Percentiles rank a stretch among this genome's conserved stretches.
These are phyloP conservation scores for Candida peoriensis DNA, from an alignment of 805 yeast genomes.

Conservation along the genomic window DNA sequence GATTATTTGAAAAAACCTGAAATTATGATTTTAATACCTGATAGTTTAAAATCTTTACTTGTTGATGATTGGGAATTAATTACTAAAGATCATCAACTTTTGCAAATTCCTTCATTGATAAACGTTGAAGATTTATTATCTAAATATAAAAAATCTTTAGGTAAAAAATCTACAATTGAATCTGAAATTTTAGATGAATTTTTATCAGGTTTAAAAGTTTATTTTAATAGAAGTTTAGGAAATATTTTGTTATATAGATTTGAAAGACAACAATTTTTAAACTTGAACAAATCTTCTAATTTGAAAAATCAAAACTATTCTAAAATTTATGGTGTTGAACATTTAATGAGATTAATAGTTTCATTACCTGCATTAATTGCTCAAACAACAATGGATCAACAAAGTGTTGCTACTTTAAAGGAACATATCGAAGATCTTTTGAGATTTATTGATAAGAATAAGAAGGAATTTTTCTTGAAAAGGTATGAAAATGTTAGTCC, in stretches of 20 bases:
- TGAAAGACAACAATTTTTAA: slow-evolving; percentile 70
- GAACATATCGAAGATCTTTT: slow-evolving; percentile 51
- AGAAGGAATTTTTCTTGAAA: slow-evolving; percentile 30
- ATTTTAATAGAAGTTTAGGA: slow-evolving; percentile 72
- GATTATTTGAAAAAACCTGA: slow-evolving; percentile 28
- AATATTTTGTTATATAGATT: slow-evolving; percentile 65
- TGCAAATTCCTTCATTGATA: slow-evolving; percentile 55
- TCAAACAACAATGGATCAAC: slow-evolving; percentile 76
- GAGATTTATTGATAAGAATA: slow-evolving; percentile 43
- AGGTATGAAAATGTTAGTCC: slow-evolving; percentile 49
- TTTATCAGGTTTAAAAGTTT: slow-evolving; percentile 60
- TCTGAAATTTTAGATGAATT: slow-evolving; percentile 57
- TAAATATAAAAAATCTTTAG: slow-evolving; percentile 37
- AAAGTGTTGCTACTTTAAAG: slow-evolving; percentile 52
- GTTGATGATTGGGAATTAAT: slow-evolving; percentile 94
- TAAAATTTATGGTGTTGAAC: slow-evolving; percentile 74
- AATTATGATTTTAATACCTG: slow-evolving; percentile 55
- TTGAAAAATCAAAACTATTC: slow-evolving; percentile 31
- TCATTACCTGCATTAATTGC: slow-evolving; percentile 80
- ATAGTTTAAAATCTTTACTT: slow-evolving; percentile 58
- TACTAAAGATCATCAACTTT: slow-evolving; percentile 72
- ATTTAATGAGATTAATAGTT: slow-evolving; percentile 70
- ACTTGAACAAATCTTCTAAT: slow-evolving; percentile 35
- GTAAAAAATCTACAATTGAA: slow-evolving; percentile 29
- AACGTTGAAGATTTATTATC: slow-evolving; percentile 50